Evolutionary conservation across 352 stramenopile species (phyloP), one percentile per base, ranked within the genome.

Genomic region (Phytophthora capsici): DNA sequence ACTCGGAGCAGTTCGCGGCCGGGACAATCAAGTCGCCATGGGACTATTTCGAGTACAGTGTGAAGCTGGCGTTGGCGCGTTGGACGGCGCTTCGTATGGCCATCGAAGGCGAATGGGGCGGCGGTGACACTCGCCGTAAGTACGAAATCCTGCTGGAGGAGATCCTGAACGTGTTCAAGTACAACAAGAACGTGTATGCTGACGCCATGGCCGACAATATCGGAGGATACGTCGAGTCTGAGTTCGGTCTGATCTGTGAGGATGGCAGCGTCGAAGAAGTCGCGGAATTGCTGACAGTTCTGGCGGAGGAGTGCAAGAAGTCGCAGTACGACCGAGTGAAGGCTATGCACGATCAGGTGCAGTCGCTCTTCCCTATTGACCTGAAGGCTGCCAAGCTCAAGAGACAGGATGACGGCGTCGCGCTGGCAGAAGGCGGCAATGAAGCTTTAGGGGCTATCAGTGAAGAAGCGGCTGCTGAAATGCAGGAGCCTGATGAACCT

Each of bases 1-100:
- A 91, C 59, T 83, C 79, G 48, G 61, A 80, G 57, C 55, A 75
- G 43, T 90, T 87, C 57, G 48, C 56, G 36, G 74, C 54, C 25
- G 75, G 76, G 48, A 76, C 77, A n/a, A 83, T 88, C 61, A 88
- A 90, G 66, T 86, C 71, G 12, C 86, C 75, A 67, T 94, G 86
- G 86, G 84, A 92, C 43, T 89, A 89, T 60, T 94, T 94, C 56
- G 86, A 93, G 69, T 92, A 93, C 64, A 78, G 79, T 53, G 82
- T 91, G 16, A 94, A 93, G 74, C 64, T 94, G 54, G 77, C 77
- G 63, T 50, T 95, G 51, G 73, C 83, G 6, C 84, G 86, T 19
- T 95, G 86, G 86, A 95, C 86, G 34, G 86, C 86, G 64, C 69
- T 95, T 66, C 84, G 86, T 50, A 93, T 95, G 82, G 86, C 86